Evolutionary conservation across 2,329 filamentous ascomycete genomes (phyloP).

Genomic region (Diaporthe eres): DNA sequence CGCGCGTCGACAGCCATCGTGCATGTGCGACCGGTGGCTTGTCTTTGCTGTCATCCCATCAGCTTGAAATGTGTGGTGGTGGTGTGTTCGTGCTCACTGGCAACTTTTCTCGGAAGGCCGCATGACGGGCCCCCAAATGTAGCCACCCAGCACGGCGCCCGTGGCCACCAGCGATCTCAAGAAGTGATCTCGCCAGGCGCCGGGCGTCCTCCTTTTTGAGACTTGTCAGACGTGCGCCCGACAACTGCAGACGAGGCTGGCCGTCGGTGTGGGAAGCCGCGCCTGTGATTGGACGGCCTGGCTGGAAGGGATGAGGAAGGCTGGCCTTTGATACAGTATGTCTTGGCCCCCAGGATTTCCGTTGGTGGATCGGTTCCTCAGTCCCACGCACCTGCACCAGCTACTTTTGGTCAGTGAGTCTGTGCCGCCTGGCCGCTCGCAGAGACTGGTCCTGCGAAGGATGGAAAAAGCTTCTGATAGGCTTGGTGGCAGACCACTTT

Average conservation of each 20-base stretch:
- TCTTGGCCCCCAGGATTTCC: conserved; percentile 12
- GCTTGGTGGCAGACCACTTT: background rate
- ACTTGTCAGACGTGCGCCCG: conserved; percentile 31
- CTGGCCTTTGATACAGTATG: conserved; percentile 3
- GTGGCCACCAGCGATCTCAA: conserved; percentile 16
- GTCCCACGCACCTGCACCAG: conserved; percentile 1
- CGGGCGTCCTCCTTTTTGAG: conserved; percentile 14
- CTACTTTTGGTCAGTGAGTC: conserved; percentile 1
- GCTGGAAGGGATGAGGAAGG: background rate
- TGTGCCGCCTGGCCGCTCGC: conserved; percentile 4
- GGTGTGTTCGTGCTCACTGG: conserved; percentile 12
- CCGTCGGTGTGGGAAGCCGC: background rate
- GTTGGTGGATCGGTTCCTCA: background rate
- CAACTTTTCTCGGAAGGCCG: conserved; percentile 27
- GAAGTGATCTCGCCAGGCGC: conserved; percentile 22
- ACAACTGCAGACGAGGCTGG: conserved; percentile 30
- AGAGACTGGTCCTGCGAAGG: background rate
- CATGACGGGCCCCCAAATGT: conserved; percentile 18
- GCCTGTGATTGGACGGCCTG: conserved; percentile 12
- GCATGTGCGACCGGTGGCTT: conserved; percentile 28
- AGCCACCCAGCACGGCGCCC: conserved; percentile 13
- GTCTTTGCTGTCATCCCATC: conserved; percentile 4
- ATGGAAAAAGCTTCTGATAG: conserved; percentile 23
- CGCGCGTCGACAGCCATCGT: conserved; percentile 18
- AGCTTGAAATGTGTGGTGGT: background rate